Conservation (phyloP, 371 early-diverging fungal species). For the Modicella reniformis region DNA sequence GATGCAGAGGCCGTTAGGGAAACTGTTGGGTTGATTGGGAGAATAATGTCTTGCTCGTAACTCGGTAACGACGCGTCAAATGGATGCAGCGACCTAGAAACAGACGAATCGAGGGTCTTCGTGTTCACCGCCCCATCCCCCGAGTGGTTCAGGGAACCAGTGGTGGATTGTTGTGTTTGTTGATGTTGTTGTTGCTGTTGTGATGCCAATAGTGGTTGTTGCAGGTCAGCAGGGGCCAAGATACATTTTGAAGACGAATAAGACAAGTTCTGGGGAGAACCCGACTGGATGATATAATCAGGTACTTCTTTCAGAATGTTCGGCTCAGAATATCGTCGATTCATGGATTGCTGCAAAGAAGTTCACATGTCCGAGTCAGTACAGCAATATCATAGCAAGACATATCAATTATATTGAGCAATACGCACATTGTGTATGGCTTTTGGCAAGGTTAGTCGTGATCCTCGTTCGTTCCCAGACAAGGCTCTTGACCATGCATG, state of each 20-base stretch:
- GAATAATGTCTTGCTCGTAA: not conserved
- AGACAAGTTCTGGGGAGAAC: not conserved
- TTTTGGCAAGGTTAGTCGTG: constrained; percentile 10
- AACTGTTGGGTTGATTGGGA: constrained; percentile 14
- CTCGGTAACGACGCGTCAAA: constrained; percentile 1
- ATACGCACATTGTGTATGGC: constrained; percentile 16
- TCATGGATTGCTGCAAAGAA: not conserved
- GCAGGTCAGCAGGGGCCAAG: too few relatives aligned
- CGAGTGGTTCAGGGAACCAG: not conserved
- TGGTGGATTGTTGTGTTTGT: not conserved
- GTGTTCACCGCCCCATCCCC: not conserved
- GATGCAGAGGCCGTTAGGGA: not conserved
- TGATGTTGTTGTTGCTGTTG: not conserved
- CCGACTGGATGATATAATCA: not conserved
- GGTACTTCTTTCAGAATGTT: not conserved
- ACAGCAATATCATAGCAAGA: not conserved
- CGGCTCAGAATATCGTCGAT: constrained; percentile 20
- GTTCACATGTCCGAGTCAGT: not conserved
- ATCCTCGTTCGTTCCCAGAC: not conserved
- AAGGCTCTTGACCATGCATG: constrained; percentile 27
- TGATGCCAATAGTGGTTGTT: too few relatives aligned
- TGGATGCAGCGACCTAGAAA: constrained; percentile 12
- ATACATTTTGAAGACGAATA: not conserved
- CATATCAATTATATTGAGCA: not conserved
- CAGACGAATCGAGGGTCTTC: not conserved